These are phyloP conservation scores for Tolypocladium capitatum DNA, from an alignment of 2,329 filamentous ascomycete genomes.

Conservation along the genomic window DNA sequence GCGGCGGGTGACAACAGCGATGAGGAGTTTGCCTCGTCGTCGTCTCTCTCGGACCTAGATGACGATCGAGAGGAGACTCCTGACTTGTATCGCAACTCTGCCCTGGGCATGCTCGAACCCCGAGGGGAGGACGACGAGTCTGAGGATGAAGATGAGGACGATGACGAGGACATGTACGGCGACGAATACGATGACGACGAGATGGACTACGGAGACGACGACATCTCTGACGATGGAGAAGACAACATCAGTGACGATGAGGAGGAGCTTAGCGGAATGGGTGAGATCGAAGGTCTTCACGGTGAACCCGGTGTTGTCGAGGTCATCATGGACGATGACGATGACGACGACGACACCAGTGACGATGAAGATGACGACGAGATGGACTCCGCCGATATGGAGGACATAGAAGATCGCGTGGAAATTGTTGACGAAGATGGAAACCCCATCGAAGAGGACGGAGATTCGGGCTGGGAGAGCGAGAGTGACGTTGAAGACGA, in stretches of 20 bases:
- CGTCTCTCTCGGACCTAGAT: slow-evolving; percentile 78
- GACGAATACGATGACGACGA: slow-evolving; percentile 85
- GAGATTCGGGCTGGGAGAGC: slow-evolving; percentile 48
- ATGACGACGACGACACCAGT: slow-evolving; percentile 52
- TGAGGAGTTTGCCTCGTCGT: slow-evolving; percentile 76
- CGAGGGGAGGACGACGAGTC: slow-evolving; percentile 70
- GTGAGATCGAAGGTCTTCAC: slow-evolving; percentile 64
- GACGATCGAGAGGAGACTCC: slow-evolving; percentile 88
- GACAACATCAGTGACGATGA: slow-evolving; percentile 86
- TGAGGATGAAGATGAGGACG: slow-evolving; percentile 57
- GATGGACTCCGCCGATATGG: slow-evolving; percentile 28
- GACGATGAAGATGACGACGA: slow-evolving; percentile 40
- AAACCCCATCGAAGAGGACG: slow-evolving; percentile 45
- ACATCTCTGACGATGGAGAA: slow-evolving; percentile 68
- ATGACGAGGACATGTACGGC: slow-evolving; percentile 86
- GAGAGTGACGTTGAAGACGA: slow-evolving; percentile 44
- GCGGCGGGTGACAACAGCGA: slow-evolving; percentile 58
- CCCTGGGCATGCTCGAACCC: slow-evolving; percentile 85
- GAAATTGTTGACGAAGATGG: slow-evolving; percentile 53
- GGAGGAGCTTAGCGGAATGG: slow-evolving; percentile 71
- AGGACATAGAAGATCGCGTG: slow-evolving; percentile 39
- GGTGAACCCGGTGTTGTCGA: slow-evolving; percentile 51
- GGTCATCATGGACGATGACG: slow-evolving; percentile 65
- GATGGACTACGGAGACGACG: slow-evolving; percentile 80
- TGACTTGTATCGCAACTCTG: slow-evolving; percentile 91